Percentiles rank a stretch among this genome's conserved stretches.
Conservation (phyloP, 2,329 filamentous ascomycete genomes). For the Penicillium sp. region DNA sequence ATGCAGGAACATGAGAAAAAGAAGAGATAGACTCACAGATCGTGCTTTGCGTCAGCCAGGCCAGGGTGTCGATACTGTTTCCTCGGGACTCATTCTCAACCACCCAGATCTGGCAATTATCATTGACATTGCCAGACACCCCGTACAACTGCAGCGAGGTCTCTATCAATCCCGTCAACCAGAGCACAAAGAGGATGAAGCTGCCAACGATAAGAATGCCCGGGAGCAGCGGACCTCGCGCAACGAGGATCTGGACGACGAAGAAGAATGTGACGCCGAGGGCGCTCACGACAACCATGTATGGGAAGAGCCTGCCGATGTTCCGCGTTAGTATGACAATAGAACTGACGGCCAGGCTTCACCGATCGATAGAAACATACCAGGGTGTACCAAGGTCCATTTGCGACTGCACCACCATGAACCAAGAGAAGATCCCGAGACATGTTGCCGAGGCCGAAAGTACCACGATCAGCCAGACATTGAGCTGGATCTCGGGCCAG, state of each 20-base stretch:
- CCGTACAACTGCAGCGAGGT: conserved; percentile 65
- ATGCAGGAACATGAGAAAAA: too few relatives aligned
- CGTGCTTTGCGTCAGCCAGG: conserved; percentile 63
- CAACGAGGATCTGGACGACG: conserved; percentile 58
- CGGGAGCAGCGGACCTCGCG: conserved; percentile 58
- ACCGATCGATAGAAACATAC: conserved; percentile 41
- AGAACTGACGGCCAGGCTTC: background rate
- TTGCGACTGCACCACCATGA: conserved; percentile 59
- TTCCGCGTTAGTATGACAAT: conserved; percentile 2
- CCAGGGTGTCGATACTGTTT: conserved; percentile 57
- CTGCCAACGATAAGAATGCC: conserved; percentile 60
- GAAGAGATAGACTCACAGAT: conserved; percentile 53
- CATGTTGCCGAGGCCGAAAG: conserved; percentile 59
- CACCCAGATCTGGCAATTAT: conserved; percentile 61
- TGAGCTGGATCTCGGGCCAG: conserved; percentile 67
- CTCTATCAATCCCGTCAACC: conserved; percentile 63
- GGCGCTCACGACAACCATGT: conserved; percentile 59
- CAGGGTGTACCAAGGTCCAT: conserved; percentile 61
- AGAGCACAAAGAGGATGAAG: conserved; percentile 64
- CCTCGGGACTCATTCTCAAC: conserved; percentile 49
- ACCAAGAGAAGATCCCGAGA: conserved; percentile 62
- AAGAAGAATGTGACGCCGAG: conserved; percentile 61
- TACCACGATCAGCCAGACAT: conserved; percentile 66
- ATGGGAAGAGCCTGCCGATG: conserved; percentile 61
- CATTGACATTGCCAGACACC: conserved; percentile 56